phyloP scores from a whole-genome alignment of 306 rosid species.

The Quillaja saponaria region DNA sequence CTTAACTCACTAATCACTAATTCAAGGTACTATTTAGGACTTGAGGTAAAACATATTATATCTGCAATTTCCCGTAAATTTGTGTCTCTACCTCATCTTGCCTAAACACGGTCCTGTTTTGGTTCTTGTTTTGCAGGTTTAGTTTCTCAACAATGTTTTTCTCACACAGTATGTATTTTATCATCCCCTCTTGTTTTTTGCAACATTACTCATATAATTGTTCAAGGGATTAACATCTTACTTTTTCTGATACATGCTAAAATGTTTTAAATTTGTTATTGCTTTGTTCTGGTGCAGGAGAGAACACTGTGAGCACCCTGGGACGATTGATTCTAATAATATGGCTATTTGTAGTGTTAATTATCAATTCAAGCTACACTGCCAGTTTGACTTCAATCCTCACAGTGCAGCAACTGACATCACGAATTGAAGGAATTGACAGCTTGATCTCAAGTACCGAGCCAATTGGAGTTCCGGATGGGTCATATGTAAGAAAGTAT shows the following conservation, averaged over 20 bases:
- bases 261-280: constrained; percentile 30
- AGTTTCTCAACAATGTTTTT: constrained; percentile 88
- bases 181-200: constrained; percentile 10
- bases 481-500: constrained; percentile 66
- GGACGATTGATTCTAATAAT: constrained; percentile 78
- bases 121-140: constrained; percentile 68
- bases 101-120: not conserved
- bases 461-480: constrained; percentile 79
- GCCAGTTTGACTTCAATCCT: constrained; percentile 96
- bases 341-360: constrained; percentile 89
- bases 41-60: constrained; percentile 6
- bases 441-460: constrained; percentile 61
- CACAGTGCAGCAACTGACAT: constrained; percentile 68
- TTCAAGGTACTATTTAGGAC: not conserved
- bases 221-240: not conserved
- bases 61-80: not conserved
- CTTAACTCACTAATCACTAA: not conserved
- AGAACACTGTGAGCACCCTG: constrained; percentile 72
- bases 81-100: constrained; percentile 5
- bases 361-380: constrained; percentile 88
- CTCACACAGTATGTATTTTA: constrained; percentile 70
- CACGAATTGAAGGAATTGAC: constrained; percentile 76
- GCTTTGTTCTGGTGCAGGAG: constrained; percentile 51
- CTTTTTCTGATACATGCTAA: constrained; percentile 4
- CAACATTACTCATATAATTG: constrained; percentile 1